Base-by-base conservation (phyloP, 164 flowering plant genomes). In the Saururus chinensis region DNA sequence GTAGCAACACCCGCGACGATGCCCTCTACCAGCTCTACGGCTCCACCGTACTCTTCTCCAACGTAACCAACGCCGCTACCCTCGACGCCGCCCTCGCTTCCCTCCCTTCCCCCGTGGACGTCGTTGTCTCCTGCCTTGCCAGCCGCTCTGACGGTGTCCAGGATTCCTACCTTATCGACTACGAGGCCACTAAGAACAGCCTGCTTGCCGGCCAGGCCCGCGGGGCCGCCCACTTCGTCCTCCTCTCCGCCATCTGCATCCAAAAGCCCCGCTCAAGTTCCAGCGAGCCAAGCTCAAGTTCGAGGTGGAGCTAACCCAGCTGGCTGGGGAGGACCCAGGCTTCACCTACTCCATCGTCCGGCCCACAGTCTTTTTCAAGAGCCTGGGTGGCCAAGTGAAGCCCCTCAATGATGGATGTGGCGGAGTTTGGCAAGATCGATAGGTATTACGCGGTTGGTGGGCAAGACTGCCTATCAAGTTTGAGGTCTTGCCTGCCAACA, bases 281-380 rank as follows among this genome's bases (percentile, higher is more conserved):
- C 98, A 92, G 76, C 79, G 88, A 1, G 96, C 96, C 0, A 92
- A 92, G 84, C 75, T 89, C 69, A 92, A 85, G 68, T 80, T 92
- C 41, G 96, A 92, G 74, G 82, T 82, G 12, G 93, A 92, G 55
- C 72, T 92, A 79, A 74, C 75, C 60, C 56, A 77, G 62, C 83
- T 72, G 70, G 82, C 89, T 1, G 64, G 61, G 42, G 83, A 78
- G 52, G 53, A 57, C 22, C 58, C 76, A 79, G 22, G 21, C 17
- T 81, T 92, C 55, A 86, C 79, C 20, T 92, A 86, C 42, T 89
- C 96, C 61, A 92, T 92, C 54, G 96, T 92, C 52, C 84, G 98
- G 71, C 98, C 98, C 30, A 92, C 98, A 4, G 98, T 96, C 49
- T 87, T 92, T 65, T 92, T 89, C 70, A 89, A 92, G 80, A 89